Evolutionary conservation across 768 basidiomycete genomes (phyloP).

Genomic region (Dioszegia aurantiaca): DNA sequence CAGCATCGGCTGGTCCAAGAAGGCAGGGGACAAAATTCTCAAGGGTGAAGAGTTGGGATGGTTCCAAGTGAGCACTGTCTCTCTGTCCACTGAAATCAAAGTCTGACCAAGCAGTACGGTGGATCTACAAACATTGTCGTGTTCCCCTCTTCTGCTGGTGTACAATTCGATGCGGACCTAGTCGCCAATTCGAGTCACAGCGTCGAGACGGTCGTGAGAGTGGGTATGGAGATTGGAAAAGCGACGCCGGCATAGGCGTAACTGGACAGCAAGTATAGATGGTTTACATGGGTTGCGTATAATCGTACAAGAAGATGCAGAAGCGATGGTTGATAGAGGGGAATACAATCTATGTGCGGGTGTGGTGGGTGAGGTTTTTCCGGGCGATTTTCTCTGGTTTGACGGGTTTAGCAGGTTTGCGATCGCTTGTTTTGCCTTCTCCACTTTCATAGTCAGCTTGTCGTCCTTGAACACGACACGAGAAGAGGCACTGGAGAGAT

Average conservation of each 20-base stretch:
- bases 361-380: slow-evolving; percentile 6
- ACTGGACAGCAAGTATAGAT: too few relatives aligned
- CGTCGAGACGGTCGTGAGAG: slow-evolving; percentile 69
- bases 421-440: slow-evolving; percentile 32
- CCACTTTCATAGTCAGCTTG: slow-evolving; percentile 22
- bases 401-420: slow-evolving; percentile 21
- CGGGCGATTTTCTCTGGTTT: slow-evolving; percentile 14
- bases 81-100: background rate
- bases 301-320: background rate
- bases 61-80: slow-evolving; percentile 59
- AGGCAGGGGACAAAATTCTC: slow-evolving; percentile 51
- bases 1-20: slow-evolving; percentile 64
- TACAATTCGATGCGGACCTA: slow-evolving; percentile 61
- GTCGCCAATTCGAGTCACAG: slow-evolving; percentile 58
- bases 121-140: slow-evolving; percentile 69
- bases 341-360: slow-evolving; percentile 5
- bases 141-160: slow-evolving; percentile 59
- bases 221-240: slow-evolving; percentile 54
- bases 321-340: background rate
- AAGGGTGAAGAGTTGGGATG: slow-evolving; percentile 59
- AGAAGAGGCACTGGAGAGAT: too few relatives aligned
- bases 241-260: too few relatives aligned
- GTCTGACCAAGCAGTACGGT: slow-evolving; percentile 62
- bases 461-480: background rate
- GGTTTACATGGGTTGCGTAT: too few relatives aligned